phyloP scores from a whole-genome alignment of 2,329 filamentous ascomycete species.

The Nannizzia gypsea region DNA sequence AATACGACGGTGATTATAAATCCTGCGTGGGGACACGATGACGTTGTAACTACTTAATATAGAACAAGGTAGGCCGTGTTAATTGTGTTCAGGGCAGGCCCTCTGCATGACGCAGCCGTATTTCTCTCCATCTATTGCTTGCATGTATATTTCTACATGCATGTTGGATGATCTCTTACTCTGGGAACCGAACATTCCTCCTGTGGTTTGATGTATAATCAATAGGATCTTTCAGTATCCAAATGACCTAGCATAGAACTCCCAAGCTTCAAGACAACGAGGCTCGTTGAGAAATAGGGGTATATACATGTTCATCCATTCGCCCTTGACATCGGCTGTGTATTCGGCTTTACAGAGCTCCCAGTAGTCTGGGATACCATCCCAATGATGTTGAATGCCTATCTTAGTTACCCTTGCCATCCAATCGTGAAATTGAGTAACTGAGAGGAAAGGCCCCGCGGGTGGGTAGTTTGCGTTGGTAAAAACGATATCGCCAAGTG shows the following conservation, averaged over 20 bases:
- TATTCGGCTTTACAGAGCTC: constrained; percentile 6
- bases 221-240: constrained; percentile 3
- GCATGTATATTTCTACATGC: too few species aligned
- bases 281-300: constrained; percentile 6
- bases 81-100: too few species aligned
- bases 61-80: too few species aligned
- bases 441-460: constrained; percentile 22
- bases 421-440: constrained; percentile 25
- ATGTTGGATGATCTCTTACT: too few species aligned
- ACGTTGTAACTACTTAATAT: too few species aligned
- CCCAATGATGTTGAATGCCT: constrained; percentile 18
- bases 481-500: constrained; percentile 19
- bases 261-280: constrained; percentile 8
- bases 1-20: not conserved
- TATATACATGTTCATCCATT: constrained; percentile 8
- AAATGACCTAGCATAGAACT: constrained; percentile 7
- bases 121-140: too few species aligned
- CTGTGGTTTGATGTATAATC: too few species aligned
- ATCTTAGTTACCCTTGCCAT: not conserved
- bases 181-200: too few species aligned
- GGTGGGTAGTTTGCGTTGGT: constrained; percentile 14
- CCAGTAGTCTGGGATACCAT: constrained; percentile 14
- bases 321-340: not conserved
- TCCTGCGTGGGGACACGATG: not conserved
- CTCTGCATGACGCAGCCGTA: too few species aligned